phyloP scores from a whole-genome alignment of 2,329 filamentous ascomycete genomes.

The Exophiala sideris region DNA sequence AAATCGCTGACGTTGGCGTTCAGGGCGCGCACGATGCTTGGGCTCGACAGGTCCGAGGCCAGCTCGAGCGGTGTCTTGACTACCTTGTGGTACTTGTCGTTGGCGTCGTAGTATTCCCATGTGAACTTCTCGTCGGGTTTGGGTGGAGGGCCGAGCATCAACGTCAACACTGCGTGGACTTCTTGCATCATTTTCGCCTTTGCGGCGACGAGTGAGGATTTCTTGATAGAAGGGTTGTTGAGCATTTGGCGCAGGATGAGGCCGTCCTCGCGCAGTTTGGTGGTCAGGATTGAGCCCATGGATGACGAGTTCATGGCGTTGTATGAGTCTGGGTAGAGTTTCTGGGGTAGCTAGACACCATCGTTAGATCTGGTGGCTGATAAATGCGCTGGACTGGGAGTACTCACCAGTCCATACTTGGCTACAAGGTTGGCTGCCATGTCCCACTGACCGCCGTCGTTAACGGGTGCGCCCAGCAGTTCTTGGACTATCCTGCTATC shows the following conservation, averaged over 20 bases:
- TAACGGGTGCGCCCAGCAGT: slow-evolving; percentile 65
- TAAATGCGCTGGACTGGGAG: not conserved
- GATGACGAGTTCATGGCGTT: slow-evolving; percentile 68
- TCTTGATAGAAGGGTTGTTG: slow-evolving; percentile 39
- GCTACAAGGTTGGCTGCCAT: slow-evolving; percentile 83
- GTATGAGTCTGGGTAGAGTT: slow-evolving; percentile 76
- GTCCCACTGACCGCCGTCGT: slow-evolving; percentile 86
- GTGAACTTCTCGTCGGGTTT: slow-evolving; percentile 65
- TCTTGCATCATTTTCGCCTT: slow-evolving; percentile 77
- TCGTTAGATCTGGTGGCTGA: not conserved
- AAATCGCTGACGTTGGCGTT: slow-evolving; percentile 62
- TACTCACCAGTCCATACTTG: slow-evolving; percentile 73
- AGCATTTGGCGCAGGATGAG: slow-evolving; percentile 64
- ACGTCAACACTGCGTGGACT: slow-evolving; percentile 74
- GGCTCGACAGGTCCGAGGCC: slow-evolving; percentile 63
- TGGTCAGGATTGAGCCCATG: slow-evolving; percentile 73
- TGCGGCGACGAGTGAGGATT: slow-evolving; percentile 43
- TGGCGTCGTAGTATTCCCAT: slow-evolving; percentile 75
- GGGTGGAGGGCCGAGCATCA: slow-evolving; percentile 78
- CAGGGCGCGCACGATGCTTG: slow-evolving; percentile 56
- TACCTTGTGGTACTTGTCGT: slow-evolving; percentile 61
- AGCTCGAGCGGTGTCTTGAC: slow-evolving; percentile 67
- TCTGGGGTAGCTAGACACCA: slow-evolving; percentile 60
- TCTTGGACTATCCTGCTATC: slow-evolving; percentile 70
- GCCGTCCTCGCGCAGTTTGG: slow-evolving; percentile 81